Evolutionary conservation across 169 alveolate genomes (phyloP).

Genomic region (Eimeria maxima): DNA sequence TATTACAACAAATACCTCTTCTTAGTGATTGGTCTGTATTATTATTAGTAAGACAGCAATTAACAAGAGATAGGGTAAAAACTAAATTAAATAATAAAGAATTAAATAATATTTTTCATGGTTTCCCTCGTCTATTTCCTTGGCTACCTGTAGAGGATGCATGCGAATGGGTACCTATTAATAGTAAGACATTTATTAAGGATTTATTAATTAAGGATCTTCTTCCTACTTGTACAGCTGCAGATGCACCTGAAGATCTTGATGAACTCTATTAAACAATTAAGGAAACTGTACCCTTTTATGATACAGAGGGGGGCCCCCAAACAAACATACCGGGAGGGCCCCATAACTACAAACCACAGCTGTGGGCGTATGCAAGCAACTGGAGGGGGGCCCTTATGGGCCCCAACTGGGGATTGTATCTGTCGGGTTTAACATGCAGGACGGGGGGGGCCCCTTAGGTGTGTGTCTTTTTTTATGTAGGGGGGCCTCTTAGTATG

Average conservation of each 20-base stretch:
- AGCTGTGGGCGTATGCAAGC: too few relatives aligned
- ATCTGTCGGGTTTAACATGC: too few relatives aligned
- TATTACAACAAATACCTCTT: not conserved
- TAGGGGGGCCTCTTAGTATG: not conserved
- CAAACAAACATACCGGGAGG: too few relatives aligned
- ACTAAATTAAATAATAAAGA: not conserved
- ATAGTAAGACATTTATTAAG: not conserved
- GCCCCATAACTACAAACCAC: too few relatives aligned
- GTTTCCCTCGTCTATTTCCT: constrained; percentile 23
- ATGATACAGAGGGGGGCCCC: not conserved
- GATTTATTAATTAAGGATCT: not conserved
- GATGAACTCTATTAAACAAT: too few relatives aligned
- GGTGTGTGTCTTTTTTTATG: not conserved
- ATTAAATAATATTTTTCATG: not conserved
- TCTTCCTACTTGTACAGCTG: not conserved
- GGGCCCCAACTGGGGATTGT: too few relatives aligned
- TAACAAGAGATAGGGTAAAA: constrained; percentile 7
- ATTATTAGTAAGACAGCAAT: constrained; percentile 17
- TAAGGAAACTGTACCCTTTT: too few relatives aligned
- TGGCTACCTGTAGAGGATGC: constrained; percentile 36
- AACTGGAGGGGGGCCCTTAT: too few relatives aligned
- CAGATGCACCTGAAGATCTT: not conserved
- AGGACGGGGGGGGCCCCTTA: not conserved
- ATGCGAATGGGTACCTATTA: not conserved
- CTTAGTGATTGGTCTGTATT: constrained; percentile 9